Evolutionary conservation across 1,284 basidiomycete genomes (phyloP), one percentile per base, ranked within the genome.

Genomic region (Mycosarcoma mackinlayi): DNA sequence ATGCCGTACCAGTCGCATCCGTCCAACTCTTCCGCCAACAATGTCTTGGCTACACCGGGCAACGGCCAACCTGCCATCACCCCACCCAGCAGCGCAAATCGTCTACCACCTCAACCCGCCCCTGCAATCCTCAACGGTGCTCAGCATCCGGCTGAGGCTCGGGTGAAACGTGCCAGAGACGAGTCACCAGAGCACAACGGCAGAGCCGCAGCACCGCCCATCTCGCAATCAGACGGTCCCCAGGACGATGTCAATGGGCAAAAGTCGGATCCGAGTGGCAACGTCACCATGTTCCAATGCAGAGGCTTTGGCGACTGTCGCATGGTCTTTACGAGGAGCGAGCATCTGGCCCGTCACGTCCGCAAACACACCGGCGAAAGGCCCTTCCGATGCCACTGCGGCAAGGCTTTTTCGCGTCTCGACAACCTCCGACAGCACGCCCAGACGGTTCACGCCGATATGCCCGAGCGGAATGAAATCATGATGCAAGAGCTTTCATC

Each of bases 341-440:
- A 97, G 84, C 94, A 97, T 85, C 86, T 98, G 5, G 94, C 94
- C 60, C 88, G 94, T 75, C 94, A 98, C 86, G 92, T 97, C 79
- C 87, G 94, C 74, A 97, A 97, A 87, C 94, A 97, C 83, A 97
- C 94, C 16, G 94, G 94, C 63, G 94, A 97, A 83, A 88, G 93
- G 6, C 94, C 94, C 5, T 97, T 97, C 84, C 73, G 75, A 27
- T 98, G 94, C 82, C 94, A 97, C 81, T 98, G 94, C 85, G 88
- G 89, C 25, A 95, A 96, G 83, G 90, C 94, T 62, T 97, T 98
- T 82, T 95, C 93, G 16, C 90, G 94, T 23, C 89, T 97, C 79
- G 94, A 98, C 85, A 98, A 98, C 82, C 88, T 98, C 11, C 89
- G 94, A 42, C 94, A 97, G 80, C 94, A 98, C 83, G 92, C 94